Percentiles rank a stretch among this genome's conserved stretches.
phyloP scores from a whole-genome alignment of 768 basidiomycete genomes.

The Xerocomus spinulosus region DNA sequence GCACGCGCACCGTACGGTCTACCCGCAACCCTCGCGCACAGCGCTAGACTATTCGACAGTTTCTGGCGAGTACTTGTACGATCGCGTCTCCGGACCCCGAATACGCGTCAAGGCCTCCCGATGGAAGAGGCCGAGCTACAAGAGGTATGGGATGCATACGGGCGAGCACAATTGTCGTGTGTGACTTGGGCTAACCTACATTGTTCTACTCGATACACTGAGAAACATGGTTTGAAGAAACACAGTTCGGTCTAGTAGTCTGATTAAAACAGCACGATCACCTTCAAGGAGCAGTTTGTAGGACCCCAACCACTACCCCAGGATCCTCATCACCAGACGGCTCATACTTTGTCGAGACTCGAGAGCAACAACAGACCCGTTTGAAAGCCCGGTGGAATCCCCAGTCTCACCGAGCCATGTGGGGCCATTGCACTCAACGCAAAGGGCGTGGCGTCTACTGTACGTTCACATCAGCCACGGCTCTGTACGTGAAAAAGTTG shows the following conservation, averaged over 20 bases:
- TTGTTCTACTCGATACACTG: too few relatives aligned
- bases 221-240: too few relatives aligned
- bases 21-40: neutral
- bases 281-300: conserved; percentile 26
- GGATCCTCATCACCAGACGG: conserved; percentile 10
- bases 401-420: conserved; percentile 14
- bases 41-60: neutral
- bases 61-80: neutral
- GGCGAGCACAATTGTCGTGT: too few relatives aligned
- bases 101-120: too few relatives aligned
- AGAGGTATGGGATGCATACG: too few relatives aligned
- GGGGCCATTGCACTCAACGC: conserved; percentile 4
- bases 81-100: too few relatives aligned
- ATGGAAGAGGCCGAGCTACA: too few relatives aligned
- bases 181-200: too few relatives aligned
- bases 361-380: conserved; percentile 15
- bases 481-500: neutral
- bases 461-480: neutral
- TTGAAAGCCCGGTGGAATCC: conserved; percentile 22
- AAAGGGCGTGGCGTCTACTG: conserved; percentile 16
- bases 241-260: too few relatives aligned
- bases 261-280: too few relatives aligned
- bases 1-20: too few relatives aligned
- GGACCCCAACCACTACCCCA: conserved; percentile 7
- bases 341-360: conserved; percentile 18